These are phyloP conservation scores for Laburnicola sp. DNA, from an alignment of 2,329 filamentous ascomycete genomes.

Conservation along the genomic window DNA sequence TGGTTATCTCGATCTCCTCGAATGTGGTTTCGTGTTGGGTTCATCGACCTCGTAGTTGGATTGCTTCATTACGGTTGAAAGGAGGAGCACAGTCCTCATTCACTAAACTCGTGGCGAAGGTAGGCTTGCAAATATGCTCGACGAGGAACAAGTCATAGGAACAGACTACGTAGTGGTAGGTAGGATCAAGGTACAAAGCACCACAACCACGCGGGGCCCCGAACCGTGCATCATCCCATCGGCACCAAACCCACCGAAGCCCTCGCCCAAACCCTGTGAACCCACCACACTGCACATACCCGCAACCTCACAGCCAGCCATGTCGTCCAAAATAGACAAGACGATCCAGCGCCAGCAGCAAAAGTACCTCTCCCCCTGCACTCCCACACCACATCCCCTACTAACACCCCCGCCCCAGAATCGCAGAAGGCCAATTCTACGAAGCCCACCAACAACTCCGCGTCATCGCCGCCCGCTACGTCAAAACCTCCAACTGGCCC, in stretches of 20 bases:
- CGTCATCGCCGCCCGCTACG: constrained; percentile 90
- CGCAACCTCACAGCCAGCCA: constrained; percentile 6
- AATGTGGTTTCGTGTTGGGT: too few relatives aligned
- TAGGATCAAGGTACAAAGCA: not conserved
- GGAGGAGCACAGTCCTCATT: too few relatives aligned
- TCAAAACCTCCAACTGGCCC: constrained; percentile 81
- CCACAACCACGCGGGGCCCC: not conserved
- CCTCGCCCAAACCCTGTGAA: not conserved
- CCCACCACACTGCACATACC: not conserved
- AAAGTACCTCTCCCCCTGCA: constrained; percentile 57
- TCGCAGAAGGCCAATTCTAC: constrained; percentile 90
- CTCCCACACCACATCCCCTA: not conserved
- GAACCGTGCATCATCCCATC: constrained; percentile 12
- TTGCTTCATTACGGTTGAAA: too few relatives aligned
- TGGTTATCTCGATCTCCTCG: too few relatives aligned
- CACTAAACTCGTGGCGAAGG: too few relatives aligned
- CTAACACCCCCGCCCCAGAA: constrained; percentile 56
- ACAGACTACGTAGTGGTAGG: not conserved
- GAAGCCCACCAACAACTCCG: constrained; percentile 98
- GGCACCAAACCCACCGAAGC: not conserved
- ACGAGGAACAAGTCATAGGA: too few relatives aligned
- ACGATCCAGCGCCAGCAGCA: constrained; percentile 76
- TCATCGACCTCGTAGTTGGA: too few relatives aligned
- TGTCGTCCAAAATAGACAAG: constrained; percentile 65
- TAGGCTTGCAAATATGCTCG: too few relatives aligned